Percentiles rank a stretch among this genome's conserved stretches.
Evolutionary conservation across 2,329 filamentous ascomycete genomes (phyloP).

Genomic region (Aspergillus glaucus): DNA sequence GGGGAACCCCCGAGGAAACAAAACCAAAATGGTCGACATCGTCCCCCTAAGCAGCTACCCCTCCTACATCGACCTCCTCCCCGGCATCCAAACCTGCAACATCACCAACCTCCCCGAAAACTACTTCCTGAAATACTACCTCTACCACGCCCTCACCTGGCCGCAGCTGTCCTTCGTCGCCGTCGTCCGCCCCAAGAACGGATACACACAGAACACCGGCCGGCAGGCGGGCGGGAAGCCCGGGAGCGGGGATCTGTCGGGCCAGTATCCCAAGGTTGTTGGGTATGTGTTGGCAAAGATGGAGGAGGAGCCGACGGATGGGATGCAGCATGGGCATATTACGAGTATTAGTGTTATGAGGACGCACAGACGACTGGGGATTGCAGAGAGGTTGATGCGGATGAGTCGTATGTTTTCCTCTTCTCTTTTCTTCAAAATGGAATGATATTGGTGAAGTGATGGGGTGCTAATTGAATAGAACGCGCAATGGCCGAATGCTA

Average conservation of each 20-base stretch:
- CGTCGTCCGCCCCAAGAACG: constrained; percentile 76
- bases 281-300: constrained; percentile 99
- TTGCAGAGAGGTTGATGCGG: constrained; percentile 96
- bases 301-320: constrained; percentile 94
- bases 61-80: constrained; percentile 75
- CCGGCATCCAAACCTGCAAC: constrained; percentile 90
- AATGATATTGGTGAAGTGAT: too few relatives aligned
- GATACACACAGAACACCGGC: constrained; percentile 60
- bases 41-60: constrained; percentile 42
- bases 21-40: constrained; percentile 43
- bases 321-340: constrained; percentile 90
- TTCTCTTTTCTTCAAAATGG: background rate
- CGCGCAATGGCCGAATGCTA: constrained; percentile 96
- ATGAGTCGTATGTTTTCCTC: constrained; percentile 66
- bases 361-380: constrained; percentile 81
- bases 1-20: background rate
- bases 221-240: constrained; percentile 46
- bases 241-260: constrained; percentile 13
- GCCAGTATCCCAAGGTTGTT: constrained; percentile 86
- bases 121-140: constrained; percentile 99
- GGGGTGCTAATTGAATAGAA: constrained; percentile 47
- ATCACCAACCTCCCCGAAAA: constrained; percentile 98
- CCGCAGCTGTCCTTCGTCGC: constrained; percentile 95
- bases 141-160: constrained; percentile 98
- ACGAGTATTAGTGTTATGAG: constrained; percentile 94